These are phyloP conservation scores for Rhodotorula sp. DNA, from an alignment of 1,284 basidiomycete genomes.

Conservation along the genomic window DNA sequence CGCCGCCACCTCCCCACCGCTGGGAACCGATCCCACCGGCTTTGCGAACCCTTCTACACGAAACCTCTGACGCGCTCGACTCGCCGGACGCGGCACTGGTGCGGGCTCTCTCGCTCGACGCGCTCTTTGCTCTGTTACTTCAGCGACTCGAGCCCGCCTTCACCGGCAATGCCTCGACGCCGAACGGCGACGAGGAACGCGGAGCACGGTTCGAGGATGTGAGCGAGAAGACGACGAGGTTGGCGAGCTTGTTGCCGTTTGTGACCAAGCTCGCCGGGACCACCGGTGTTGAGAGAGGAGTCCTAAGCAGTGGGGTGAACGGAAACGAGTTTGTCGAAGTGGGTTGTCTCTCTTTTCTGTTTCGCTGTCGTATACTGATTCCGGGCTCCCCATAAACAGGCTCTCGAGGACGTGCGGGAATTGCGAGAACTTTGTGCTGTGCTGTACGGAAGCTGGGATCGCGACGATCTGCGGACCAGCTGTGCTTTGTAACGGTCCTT, in stretches of 20 bases:
- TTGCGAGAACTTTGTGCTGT: conserved; percentile 56
- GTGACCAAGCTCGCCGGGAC: conserved; percentile 2
- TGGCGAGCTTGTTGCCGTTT: conserved; percentile 56
- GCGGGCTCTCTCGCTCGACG: conserved; percentile 66
- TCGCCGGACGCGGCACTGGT: conserved; percentile 69
- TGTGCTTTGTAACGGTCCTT: conserved; percentile 3
- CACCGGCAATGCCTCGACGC: conserved; percentile 12
- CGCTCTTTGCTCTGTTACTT: conserved; percentile 60
- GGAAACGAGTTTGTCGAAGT: conserved; percentile 77
- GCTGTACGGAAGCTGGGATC: conserved; percentile 54
- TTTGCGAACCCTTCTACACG: conserved; percentile 64
- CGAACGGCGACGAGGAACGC: conserved; percentile 19
- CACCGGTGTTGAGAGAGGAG: conserved; percentile 58
- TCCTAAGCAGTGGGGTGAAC: conserved; percentile 54
- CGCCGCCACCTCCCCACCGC: neutral
- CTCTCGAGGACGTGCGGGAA: conserved; percentile 54
- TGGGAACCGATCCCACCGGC: conserved; percentile 48
- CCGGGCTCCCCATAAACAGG: conserved; percentile 43
- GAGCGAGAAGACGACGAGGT: conserved; percentile 60
- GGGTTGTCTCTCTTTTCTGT: conserved; percentile 45
- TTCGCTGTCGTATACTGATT: neutral
- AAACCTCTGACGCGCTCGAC: conserved; percentile 64
- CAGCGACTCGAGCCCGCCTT: conserved; percentile 57
- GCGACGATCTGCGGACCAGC: conserved; percentile 29
- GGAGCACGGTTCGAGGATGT: conserved; percentile 47